These are phyloP conservation scores for Heritiera littoralis DNA, from an alignment of 345 rosid genomes.

Conservation along the genomic window DNA sequence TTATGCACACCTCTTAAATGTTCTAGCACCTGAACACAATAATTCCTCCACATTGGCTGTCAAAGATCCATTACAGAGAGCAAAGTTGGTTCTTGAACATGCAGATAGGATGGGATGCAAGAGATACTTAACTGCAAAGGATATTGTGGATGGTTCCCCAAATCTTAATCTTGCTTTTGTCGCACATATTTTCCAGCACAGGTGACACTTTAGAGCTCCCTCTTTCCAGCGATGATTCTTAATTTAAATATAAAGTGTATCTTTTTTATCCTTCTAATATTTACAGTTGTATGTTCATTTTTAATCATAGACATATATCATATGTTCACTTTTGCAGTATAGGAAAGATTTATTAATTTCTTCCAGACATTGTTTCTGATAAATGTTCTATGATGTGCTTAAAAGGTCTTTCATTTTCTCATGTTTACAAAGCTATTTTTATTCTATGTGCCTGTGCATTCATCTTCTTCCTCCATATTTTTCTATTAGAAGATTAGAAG, in stretches of 20 bases:
- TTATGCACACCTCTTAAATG: constrained; percentile 86
- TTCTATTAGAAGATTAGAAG: neutral
- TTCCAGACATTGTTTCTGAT: neutral
- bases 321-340: neutral
- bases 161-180: constrained; percentile 98
- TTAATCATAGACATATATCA: neutral
- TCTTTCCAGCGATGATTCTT: constrained; percentile 10
- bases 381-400: neutral
- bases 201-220: constrained; percentile 46
- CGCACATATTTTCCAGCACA: constrained; percentile 97
- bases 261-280: neutral
- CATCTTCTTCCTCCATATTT: neutral
- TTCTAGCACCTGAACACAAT: constrained; percentile 85
- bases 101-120: constrained; percentile 98
- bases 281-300: neutral
- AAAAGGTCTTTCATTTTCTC: neutral
- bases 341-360: neutral
- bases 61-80: constrained; percentile 64
- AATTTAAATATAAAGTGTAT: neutral
- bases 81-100: constrained; percentile 87
- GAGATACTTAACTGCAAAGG: constrained; percentile 93
- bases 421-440: neutral
- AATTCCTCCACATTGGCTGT: constrained; percentile 59
- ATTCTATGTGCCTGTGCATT: neutral
- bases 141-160: constrained; percentile 94